Conservation (phyloP, 2,329 filamentous ascomycete species). For the Dothideomycetes sp. region DNA sequence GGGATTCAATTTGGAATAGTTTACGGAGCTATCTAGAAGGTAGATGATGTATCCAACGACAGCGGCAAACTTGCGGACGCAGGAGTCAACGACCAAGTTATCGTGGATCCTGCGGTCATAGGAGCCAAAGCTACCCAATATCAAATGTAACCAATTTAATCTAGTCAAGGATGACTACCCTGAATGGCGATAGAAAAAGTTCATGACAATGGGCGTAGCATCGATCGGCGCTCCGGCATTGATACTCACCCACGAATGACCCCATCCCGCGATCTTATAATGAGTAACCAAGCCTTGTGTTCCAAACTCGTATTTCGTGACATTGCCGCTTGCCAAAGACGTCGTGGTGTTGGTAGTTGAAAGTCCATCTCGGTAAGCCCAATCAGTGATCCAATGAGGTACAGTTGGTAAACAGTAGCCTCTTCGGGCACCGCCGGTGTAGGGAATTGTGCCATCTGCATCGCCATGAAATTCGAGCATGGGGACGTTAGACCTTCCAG, state of each 20-base stretch:
- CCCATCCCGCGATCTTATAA: conserved; percentile 30
- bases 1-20: too few relatives aligned
- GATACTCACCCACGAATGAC: conserved; percentile 33
- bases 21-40: too few relatives aligned
- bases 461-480: conserved; percentile 37
- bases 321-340: conserved; percentile 18
- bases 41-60: too few relatives aligned
- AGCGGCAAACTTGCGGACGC: too few relatives aligned
- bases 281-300: conserved; percentile 28
- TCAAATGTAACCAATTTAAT: too few relatives aligned
- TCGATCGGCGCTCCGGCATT: conserved; percentile 18
- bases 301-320: conserved; percentile 23
- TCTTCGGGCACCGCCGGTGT: conserved; percentile 23
- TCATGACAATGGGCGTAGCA: conserved; percentile 21
- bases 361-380: conserved; percentile 28
- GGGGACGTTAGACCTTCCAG: conserved; percentile 23
- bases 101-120: too few relatives aligned
- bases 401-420: conserved; percentile 12
- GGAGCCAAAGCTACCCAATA: too few relatives aligned
- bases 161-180: too few relatives aligned
- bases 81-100: too few relatives aligned
- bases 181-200: conserved; percentile 21
- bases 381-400: conserved; percentile 22
- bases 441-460: conserved; percentile 31
- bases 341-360: conserved; percentile 23